phyloP scores from a whole-genome alignment of 1,284 basidiomycete species.

The Ustilago cynodontis region DNA sequence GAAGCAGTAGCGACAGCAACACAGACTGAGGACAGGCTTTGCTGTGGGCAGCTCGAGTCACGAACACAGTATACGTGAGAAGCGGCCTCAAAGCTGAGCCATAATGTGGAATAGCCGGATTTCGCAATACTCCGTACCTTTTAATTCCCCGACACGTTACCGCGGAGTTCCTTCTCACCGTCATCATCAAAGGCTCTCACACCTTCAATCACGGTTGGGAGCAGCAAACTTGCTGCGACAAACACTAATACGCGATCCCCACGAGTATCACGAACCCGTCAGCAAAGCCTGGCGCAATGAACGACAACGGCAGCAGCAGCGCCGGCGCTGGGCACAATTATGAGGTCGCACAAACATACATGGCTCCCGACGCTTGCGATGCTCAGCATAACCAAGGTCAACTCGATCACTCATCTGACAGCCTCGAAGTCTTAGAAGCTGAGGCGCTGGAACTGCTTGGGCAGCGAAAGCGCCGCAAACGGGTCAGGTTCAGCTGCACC shows the following conservation, averaged over 20 bases:
- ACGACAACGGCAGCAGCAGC: slow-evolving; percentile 1
- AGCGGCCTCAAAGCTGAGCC: too few relatives aligned
- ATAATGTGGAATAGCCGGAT: too few relatives aligned
- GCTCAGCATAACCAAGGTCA: background rate
- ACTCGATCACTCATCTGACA: background rate
- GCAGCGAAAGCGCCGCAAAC: slow-evolving; percentile 22
- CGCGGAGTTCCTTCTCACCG: background rate
- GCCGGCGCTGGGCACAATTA: background rate
- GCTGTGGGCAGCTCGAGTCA: too few relatives aligned
- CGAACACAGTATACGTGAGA: too few relatives aligned
- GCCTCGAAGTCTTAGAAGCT: background rate
- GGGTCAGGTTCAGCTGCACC: slow-evolving; percentile 39
- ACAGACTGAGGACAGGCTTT: too few relatives aligned
- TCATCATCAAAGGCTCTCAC: background rate
- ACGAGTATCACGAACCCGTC: background rate
- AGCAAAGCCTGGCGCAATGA: background rate
- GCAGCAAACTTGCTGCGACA: background rate
- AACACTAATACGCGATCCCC: background rate
- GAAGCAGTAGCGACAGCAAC: too few relatives aligned
- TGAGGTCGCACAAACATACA: background rate
- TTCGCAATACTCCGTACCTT: background rate
- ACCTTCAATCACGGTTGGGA: background rate
- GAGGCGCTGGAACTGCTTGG: slow-evolving; percentile 28
- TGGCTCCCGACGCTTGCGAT: background rate
- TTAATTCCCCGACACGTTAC: background rate